Evolutionary conservation across 225 moss, liverwort and hornwort species (phyloP).

Genomic region (Neckera pumila): DNA sequence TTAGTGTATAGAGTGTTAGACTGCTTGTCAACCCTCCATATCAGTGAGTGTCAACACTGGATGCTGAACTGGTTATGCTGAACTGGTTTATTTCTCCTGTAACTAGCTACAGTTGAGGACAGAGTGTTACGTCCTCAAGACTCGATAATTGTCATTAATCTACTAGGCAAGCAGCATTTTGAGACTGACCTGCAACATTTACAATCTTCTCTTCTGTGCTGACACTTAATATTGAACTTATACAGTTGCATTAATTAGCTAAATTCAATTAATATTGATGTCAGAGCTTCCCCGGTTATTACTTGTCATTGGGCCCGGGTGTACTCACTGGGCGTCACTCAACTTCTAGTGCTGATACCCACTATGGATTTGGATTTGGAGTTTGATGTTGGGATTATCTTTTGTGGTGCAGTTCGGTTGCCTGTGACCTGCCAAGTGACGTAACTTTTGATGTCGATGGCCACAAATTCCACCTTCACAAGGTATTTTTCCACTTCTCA

Average conservation of each 20-base stretch:
- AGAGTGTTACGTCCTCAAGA: background rate
- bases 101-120: background rate
- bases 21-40: background rate
- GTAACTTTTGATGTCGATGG: slow-evolving; percentile 47
- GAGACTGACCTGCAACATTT: background rate
- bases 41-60: background rate
- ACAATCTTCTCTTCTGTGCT: background rate
- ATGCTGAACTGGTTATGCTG: background rate
- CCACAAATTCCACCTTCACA: slow-evolving; percentile 62
- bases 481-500: slow-evolving; percentile 19
- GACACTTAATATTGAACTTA: background rate
- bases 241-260: background rate
- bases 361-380: background rate
- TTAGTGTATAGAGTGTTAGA: background rate
- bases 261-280: background rate
- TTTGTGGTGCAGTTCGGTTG: slow-evolving; percentile 44
- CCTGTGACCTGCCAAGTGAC: slow-evolving; percentile 65
- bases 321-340: background rate
- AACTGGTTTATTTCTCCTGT: background rate
- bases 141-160: background rate
- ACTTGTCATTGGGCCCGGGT: background rate
- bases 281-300: background rate
- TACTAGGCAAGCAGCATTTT: background rate
- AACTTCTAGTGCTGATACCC: background rate
- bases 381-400: background rate